phyloP scores from a whole-genome alignment of 2,329 filamentous ascomycete species.

The Penicillium italicum region DNA sequence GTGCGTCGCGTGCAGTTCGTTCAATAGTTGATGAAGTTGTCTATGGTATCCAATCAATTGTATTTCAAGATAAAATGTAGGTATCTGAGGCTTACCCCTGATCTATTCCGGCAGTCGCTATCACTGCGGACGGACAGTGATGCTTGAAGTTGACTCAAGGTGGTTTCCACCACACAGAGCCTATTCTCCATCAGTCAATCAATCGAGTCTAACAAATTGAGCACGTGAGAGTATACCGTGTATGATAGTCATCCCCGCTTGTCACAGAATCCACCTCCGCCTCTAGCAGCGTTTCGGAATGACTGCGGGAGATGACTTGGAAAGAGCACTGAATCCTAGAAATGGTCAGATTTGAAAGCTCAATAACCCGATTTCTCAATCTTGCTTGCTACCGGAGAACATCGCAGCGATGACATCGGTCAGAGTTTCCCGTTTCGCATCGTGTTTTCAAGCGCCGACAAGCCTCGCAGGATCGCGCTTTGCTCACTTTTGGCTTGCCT shows the following conservation, averaged over 20 bases:
- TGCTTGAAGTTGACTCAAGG: background rate
- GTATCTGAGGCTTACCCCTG: background rate
- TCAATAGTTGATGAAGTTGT: conserved; percentile 6
- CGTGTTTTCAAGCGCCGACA: conserved; percentile 1
- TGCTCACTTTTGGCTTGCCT: background rate
- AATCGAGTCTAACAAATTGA: fast-evolving
- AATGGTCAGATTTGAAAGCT: background rate
- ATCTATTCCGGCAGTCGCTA: background rate
- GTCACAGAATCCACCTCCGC: background rate
- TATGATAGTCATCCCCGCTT: background rate
- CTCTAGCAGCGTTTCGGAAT: background rate
- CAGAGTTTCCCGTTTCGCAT: background rate
- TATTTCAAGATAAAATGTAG: background rate
- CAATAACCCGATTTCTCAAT: no score
- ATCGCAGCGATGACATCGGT: conserved; percentile 17
- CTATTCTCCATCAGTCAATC: background rate
- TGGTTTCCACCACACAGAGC: background rate
- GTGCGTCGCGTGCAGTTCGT: conserved; percentile 15
- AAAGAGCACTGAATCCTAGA: background rate
- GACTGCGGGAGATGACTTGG: background rate
- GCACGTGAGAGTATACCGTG: background rate
- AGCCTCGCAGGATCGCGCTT: background rate
- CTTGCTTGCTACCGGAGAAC: background rate
- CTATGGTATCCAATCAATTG: background rate
- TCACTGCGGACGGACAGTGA: background rate